Percentiles rank a stretch among this genome's conserved stretches.
phyloP scores from a whole-genome alignment of 2,329 filamentous ascomycete genomes.

The Pyrenochaeta sp. region DNA sequence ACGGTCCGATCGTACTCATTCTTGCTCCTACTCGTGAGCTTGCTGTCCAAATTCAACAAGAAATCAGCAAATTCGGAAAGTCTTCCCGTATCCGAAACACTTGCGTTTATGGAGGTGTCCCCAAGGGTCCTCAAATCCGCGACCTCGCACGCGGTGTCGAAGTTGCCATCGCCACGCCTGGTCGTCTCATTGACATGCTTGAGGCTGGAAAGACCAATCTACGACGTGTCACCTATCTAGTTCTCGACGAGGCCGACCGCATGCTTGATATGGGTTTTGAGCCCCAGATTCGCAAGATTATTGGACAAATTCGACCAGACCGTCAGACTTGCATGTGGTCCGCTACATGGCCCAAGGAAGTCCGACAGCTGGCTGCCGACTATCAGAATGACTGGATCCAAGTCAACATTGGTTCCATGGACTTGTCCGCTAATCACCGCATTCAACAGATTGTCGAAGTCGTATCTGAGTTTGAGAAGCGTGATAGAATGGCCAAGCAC shows the following conservation, averaged over 20 bases:
- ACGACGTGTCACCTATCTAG: conserved; percentile 95
- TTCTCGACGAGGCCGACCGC: conserved; percentile 98
- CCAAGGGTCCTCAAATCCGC: conserved; percentile 95
- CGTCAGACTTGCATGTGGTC: conserved; percentile 99
- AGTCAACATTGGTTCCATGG: conserved; percentile 97
- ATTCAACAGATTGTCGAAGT: conserved; percentile 99
- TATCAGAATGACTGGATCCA: conserved; percentile 97
- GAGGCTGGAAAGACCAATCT: conserved; percentile 98
- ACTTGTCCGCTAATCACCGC: conserved; percentile 94
- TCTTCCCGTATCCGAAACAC: conserved; percentile 98
- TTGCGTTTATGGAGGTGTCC: conserved; percentile 98
- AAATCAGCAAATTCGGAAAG: conserved; percentile 98
- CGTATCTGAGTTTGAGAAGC: conserved; percentile 95
- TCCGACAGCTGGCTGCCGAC: conserved; percentile 87
- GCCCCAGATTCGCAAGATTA: conserved; percentile 98
- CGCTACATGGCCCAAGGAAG: conserved; percentile 98
- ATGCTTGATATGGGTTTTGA: conserved; percentile 99
- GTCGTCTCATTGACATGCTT: conserved; percentile 97
- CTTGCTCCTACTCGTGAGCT: conserved; percentile 97
- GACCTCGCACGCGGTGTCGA: conserved; percentile 95
- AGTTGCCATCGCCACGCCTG: conserved; percentile 97
- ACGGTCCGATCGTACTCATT: conserved; percentile 95
- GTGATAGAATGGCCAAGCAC: conserved; percentile 96
- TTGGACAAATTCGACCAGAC: conserved; percentile 95
- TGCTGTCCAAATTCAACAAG: conserved; percentile 97